These are phyloP conservation scores for Artemisia tridentata DNA, from an alignment of 129 eudicot species.

Conservation along the genomic window DNA sequence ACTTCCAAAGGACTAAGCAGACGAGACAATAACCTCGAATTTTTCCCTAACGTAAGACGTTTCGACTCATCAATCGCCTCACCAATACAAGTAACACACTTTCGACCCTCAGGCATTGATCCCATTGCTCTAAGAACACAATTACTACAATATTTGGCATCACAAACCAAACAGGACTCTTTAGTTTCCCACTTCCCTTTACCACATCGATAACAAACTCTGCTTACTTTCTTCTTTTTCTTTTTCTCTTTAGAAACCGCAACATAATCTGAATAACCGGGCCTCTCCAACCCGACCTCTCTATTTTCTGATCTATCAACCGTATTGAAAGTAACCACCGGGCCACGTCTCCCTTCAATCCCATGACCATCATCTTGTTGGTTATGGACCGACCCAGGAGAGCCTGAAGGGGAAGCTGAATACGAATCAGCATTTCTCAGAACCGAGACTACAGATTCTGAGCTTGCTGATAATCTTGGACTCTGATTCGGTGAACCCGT, in stretches of 20 bases:
- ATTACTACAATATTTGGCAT: constrained; percentile 82
- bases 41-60: constrained; percentile 67
- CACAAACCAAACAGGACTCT: constrained; percentile 91
- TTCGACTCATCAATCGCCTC: constrained; percentile 90
- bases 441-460: constrained; percentile 87
- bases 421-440: constrained; percentile 65
- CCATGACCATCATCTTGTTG: constrained; percentile 29
- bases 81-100: constrained; percentile 95
- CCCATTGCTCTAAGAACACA: constrained; percentile 99
- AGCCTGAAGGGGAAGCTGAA: constrained; percentile 74
- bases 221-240: constrained; percentile 48
- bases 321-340: constrained; percentile 77
- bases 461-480: constrained; percentile 73
- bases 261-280: constrained; percentile 54
- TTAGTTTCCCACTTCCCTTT: constrained; percentile 97
- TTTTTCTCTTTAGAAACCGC: constrained; percentile 73
- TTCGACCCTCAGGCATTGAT: constrained; percentile 98
- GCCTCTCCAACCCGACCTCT: constrained; percentile 42
- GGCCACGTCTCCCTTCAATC: constrained; percentile 66
- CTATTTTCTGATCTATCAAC: constrained; percentile 63
- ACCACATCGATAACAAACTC: constrained; percentile 80
- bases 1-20: constrained; percentile 92
- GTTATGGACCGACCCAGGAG: constrained; percentile 64
- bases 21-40: constrained; percentile 77
- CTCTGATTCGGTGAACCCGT: constrained; percentile 55